Percentiles rank a stretch among this genome's conserved stretches.
phyloP scores from a whole-genome alignment of 2,329 filamentous ascomycete genomes.

The Akanthomyces uredinophilus region DNA sequence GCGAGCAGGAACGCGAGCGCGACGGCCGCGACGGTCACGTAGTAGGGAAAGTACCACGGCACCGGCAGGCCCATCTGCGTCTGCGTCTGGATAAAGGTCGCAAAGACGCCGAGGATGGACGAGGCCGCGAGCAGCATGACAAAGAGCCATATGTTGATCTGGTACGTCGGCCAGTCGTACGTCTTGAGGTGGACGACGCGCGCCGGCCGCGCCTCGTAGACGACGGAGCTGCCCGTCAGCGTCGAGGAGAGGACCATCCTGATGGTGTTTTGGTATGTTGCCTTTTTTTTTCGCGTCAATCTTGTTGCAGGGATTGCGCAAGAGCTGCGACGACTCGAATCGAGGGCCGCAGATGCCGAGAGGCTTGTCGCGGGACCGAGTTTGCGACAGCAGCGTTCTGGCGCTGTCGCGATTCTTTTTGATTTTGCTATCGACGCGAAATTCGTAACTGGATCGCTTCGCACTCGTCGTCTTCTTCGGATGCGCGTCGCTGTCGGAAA shows the following conservation, averaged over 20 bases:
- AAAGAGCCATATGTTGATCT: slow-evolving; percentile 63
- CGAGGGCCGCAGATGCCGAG: too few relatives aligned
- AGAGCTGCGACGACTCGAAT: not conserved
- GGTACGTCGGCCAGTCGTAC: slow-evolving; percentile 65
- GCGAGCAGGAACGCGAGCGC: slow-evolving; percentile 61
- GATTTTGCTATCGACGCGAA: too few relatives aligned
- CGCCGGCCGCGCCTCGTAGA: slow-evolving; percentile 35
- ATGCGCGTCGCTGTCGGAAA: too few relatives aligned
- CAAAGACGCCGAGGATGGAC: slow-evolving; percentile 57
- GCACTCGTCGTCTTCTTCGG: too few relatives aligned
- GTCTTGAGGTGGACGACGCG: slow-evolving; percentile 44
- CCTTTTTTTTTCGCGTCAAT: too few relatives aligned
- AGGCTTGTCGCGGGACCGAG: too few relatives aligned
- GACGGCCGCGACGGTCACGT: slow-evolving; percentile 53
- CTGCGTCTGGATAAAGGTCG: slow-evolving; percentile 56
- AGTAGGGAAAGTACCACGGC: slow-evolving; percentile 67
- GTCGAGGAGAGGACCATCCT: slow-evolving; percentile 30
- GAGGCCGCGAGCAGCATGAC: slow-evolving; percentile 57
- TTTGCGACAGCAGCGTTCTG: too few relatives aligned
- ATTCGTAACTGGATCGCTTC: too few relatives aligned
- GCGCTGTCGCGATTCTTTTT: too few relatives aligned
- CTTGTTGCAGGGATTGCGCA: not conserved
- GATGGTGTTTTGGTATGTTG: not conserved
- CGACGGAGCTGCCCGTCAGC: slow-evolving; percentile 35
- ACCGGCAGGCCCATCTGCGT: slow-evolving; percentile 47